Evolutionary conservation across 2,329 filamentous ascomycete genomes (phyloP).

Genomic region (Aspergillus oerlinghausenensis): DNA sequence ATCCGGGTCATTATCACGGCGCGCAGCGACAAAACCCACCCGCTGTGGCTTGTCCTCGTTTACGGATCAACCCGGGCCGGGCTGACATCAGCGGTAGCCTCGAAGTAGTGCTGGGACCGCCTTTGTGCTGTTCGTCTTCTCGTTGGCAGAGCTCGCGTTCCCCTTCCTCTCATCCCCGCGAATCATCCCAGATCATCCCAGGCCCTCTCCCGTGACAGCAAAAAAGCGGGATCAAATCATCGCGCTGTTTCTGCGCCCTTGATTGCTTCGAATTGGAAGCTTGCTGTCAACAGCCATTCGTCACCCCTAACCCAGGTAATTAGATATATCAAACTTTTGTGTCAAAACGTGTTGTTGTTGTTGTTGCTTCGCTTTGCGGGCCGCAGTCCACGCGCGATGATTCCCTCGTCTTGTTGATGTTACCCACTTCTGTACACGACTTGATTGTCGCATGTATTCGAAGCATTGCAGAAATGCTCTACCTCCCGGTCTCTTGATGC

Average conservation of each 20-base stretch:
- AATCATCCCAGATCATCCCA: conserved; percentile 12
- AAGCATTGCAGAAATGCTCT: conserved; percentile 1
- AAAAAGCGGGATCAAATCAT: conserved; percentile 12
- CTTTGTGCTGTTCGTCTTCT: conserved; percentile 13
- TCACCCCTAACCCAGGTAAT: conserved; percentile 11
- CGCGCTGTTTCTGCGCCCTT: conserved; percentile 12
- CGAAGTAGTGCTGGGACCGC: conserved; percentile 7
- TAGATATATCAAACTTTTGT: conserved; percentile 1
- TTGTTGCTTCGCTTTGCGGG: conserved; percentile 9
- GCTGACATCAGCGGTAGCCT: conserved; percentile 25
- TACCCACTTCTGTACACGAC: conserved; percentile 2
- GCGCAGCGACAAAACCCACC: neutral
- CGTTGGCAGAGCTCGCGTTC: conserved; percentile 16
- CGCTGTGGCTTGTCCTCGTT: conserved; percentile 2
- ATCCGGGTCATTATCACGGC: neutral
- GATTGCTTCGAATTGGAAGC: conserved; percentile 14
- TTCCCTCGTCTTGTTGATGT: neutral
- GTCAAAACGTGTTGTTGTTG: conserved; percentile 11
- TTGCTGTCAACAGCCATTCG: conserved; percentile 3
- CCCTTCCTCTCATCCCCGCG: conserved; percentile 12
- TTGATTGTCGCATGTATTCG: conserved; percentile 3
- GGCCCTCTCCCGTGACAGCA: conserved; percentile 12
- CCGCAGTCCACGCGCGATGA: conserved; percentile 15
- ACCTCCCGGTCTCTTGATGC: neutral
- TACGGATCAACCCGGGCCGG: conserved; percentile 19